A percentile compares a stretch with the other conserved stretches of the same genome.
phyloP scores from a whole-genome alignment of 176 grass and related monocot species.

The Chrysopogon serrulatus region DNA sequence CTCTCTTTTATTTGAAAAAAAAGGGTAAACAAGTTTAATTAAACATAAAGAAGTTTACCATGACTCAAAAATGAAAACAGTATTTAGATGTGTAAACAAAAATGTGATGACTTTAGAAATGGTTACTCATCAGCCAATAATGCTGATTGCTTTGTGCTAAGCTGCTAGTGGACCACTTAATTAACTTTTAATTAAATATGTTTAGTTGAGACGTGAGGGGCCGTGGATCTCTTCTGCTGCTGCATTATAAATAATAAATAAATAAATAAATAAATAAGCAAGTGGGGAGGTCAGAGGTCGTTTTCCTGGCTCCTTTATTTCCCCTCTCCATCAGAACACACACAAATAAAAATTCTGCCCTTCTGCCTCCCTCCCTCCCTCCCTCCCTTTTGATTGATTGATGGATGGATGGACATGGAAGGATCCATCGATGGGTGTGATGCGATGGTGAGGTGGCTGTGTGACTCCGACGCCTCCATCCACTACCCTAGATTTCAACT shows the following conservation, averaged over 20 bases:
- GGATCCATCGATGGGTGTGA: not conserved
- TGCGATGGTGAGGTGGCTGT: not conserved
- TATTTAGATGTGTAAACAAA: not conserved
- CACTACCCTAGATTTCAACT: not conserved
- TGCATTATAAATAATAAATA: not conserved
- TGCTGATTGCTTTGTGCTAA: not conserved
- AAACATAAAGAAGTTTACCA: no score
- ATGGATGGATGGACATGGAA: conserved; percentile 21
- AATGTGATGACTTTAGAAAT: not conserved
- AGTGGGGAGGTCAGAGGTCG: conserved; percentile 13
- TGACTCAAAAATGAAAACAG: no score
- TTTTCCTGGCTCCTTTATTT: conserved; percentile 10
- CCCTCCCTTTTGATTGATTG: conserved; percentile 4
- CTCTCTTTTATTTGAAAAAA: not conserved
- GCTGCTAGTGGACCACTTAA: not conserved
- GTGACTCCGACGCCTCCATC: not conserved
- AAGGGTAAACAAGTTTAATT: not conserved
- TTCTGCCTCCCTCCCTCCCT: not conserved
- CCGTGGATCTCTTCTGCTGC: not conserved
- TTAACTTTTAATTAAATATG: not conserved
- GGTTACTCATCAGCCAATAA: not conserved
- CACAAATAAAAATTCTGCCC: not conserved
- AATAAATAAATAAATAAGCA: not conserved
- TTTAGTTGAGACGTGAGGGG: conserved; percentile 11
- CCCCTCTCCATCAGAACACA: not conserved